Conservation (phyloP, 2,329 filamentous ascomycete genomes). For the Penicillium sp. region DNA sequence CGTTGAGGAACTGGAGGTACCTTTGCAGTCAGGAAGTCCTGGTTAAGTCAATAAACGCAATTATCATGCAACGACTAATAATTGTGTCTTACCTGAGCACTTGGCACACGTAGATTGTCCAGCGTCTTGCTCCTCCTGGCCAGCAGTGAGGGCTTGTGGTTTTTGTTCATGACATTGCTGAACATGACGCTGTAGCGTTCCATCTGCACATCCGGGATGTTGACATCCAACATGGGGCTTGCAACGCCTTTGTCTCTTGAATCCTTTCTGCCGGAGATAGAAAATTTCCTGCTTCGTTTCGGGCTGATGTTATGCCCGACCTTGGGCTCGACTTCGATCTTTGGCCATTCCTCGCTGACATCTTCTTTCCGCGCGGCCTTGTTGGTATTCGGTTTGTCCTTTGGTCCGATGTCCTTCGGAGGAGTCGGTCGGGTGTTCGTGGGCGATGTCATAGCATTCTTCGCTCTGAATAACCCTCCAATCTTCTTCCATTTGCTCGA, state of each 20-base stretch:
- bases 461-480: slow-evolving; percentile 45
- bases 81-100: slow-evolving; percentile 38
- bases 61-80: background rate
- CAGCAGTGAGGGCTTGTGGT: slow-evolving; percentile 32
- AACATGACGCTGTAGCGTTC: slow-evolving; percentile 97
- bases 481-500: slow-evolving; percentile 50
- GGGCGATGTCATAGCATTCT: slow-evolving; percentile 26
- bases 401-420: background rate
- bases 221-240: slow-evolving; percentile 63
- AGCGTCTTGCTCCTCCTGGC: slow-evolving; percentile 39
- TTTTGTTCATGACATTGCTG: slow-evolving; percentile 63
- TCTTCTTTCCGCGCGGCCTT: background rate
- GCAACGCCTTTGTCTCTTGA: slow-evolving; percentile 13
- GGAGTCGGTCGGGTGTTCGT: background rate
- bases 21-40: slow-evolving; percentile 15
- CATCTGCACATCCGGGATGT: slow-evolving; percentile 77
- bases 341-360: slow-evolving; percentile 22
- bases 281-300: slow-evolving; percentile 13
- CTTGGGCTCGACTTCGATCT: slow-evolving; percentile 12
- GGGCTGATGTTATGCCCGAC: background rate
- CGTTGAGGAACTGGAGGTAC: slow-evolving; percentile 27
- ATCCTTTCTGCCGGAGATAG: slow-evolving; percentile 6
- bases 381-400: background rate
- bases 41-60: background rate
- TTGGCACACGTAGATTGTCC: slow-evolving; percentile 56